phyloP scores from a whole-genome alignment of 225 moss, liverwort and hornwort genomes.

The Bryum argenteum region DNA sequence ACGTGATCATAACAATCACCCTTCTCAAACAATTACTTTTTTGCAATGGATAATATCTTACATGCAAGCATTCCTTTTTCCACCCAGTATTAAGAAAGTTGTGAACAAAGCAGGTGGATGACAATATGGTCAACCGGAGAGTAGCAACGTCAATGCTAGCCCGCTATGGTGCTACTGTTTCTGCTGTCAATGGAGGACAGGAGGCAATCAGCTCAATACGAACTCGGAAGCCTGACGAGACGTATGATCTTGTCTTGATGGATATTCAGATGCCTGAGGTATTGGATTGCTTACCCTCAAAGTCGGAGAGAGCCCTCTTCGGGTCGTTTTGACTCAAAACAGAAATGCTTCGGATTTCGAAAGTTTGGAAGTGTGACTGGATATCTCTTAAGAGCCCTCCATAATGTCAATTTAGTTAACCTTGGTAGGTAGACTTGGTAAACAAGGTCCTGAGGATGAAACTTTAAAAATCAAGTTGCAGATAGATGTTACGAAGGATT shows the following conservation, averaged over 20 bases:
- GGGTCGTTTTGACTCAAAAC: no score
- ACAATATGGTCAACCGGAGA: slow-evolving; percentile 78
- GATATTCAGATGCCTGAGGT: slow-evolving; percentile 96
- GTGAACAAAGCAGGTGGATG: slow-evolving; percentile 65
- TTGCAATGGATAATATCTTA: neutral
- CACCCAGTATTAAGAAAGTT: slow-evolving; percentile 3
- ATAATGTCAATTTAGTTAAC: no score
- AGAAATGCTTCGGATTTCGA: no score
- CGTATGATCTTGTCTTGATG: slow-evolving; percentile 74
- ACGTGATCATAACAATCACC: slow-evolving; percentile 17
- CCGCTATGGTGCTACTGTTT: slow-evolving; percentile 70
- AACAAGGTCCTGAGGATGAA: no score
- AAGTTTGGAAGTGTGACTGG: no score
- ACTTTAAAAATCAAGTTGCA: no score
- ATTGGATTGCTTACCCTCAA: no score
- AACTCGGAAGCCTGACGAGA: slow-evolving; percentile 43
- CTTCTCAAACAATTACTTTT: neutral
- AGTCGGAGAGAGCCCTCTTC: no score
- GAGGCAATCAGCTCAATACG: slow-evolving; percentile 59
- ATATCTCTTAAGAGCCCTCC: no score
- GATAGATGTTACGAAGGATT: no score
- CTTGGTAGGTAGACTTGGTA: no score
- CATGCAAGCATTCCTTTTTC: neutral
- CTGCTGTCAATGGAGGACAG: slow-evolving; percentile 60
- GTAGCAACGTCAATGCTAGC: slow-evolving; percentile 73